A percentile compares a stretch with the other conserved stretches of the same genome.
Evolutionary conservation across 2,329 filamentous ascomycete species (phyloP).

Genomic region (Hortaea werneckii): DNA sequence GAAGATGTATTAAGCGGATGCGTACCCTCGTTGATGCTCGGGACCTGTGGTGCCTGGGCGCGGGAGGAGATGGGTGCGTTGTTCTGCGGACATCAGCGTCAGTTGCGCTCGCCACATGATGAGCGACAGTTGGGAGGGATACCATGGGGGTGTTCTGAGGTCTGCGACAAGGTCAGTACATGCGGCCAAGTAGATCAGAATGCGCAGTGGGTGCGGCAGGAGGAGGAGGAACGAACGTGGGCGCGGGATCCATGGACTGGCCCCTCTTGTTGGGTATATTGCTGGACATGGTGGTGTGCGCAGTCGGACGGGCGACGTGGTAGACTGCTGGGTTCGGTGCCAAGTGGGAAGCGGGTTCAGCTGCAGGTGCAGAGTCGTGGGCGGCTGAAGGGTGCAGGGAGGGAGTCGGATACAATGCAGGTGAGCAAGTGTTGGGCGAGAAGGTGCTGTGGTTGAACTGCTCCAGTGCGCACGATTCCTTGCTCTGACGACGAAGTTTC

Average conservation of each 20-base stretch:
- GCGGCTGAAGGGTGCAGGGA: no score
- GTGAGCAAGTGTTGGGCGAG: not conserved
- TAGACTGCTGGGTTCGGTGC: no score
- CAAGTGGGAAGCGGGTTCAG: no score
- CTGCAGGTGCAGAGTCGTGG: no score
- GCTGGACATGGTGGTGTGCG: not conserved
- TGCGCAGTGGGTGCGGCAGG: no score
- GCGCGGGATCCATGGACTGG: not conserved
- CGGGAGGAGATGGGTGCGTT: conserved; percentile 96
- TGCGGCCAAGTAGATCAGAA: not conserved
- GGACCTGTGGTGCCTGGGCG: conserved; percentile 85
- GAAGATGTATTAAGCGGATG: conserved; percentile 10
- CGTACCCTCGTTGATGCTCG: conserved; percentile 95
- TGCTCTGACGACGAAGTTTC: not conserved
- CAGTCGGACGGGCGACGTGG: no score
- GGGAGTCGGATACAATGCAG: no score
- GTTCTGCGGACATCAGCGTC: conserved; percentile 33
- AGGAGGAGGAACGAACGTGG: not conserved
- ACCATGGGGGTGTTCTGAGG: not conserved
- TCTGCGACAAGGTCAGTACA: not conserved
- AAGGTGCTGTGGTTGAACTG: not conserved
- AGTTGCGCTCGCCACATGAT: not conserved
- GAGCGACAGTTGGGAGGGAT: not conserved
- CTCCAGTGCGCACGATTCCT: not conserved
- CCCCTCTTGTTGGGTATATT: not conserved